Evolutionary conservation across 179 eudicot genomes (phyloP).

Genomic region (Beta macrorhiza): DNA sequence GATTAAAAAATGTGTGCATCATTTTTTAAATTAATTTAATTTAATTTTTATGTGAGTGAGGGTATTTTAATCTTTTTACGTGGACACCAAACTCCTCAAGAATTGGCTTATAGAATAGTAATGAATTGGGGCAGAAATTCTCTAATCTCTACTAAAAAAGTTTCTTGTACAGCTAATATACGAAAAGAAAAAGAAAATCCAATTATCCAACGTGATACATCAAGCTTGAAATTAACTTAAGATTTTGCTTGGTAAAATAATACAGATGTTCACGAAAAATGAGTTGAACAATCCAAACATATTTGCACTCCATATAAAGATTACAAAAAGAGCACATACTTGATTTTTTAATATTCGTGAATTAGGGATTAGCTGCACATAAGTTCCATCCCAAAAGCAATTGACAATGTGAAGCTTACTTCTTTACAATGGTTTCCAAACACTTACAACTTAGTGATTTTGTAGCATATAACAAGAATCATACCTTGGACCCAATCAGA

Average conservation of each 20-base stretch:
- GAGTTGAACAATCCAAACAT: not conserved
- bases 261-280: not conserved
- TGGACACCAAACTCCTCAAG: too few relatives aligned
- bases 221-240: not conserved
- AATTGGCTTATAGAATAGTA: too few relatives aligned
- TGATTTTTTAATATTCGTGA: not conserved
- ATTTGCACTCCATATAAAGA: not conserved
- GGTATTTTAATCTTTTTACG: too few relatives aligned
- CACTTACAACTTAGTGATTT: not conserved
- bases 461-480: not conserved
- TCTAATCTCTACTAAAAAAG: not conserved
- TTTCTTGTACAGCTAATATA: not conserved
- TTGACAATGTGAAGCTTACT: not conserved
- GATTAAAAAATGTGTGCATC: too few relatives aligned
- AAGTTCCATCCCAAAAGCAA: not conserved
- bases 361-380: not conserved
- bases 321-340: not conserved
- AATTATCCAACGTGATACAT: not conserved
- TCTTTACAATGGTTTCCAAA: too few relatives aligned
- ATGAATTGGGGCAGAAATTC: not conserved
- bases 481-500: slow-evolving; percentile 33
- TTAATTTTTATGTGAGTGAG: too few relatives aligned
- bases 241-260: not conserved
- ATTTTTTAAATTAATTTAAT: too few relatives aligned
- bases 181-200: not conserved